A percentile compares a stretch with the other conserved stretches of the same genome.
phyloP scores from a whole-genome alignment of 108 stramenopile genomes.

The Cyclotella choctawhatcheeana region DNA sequence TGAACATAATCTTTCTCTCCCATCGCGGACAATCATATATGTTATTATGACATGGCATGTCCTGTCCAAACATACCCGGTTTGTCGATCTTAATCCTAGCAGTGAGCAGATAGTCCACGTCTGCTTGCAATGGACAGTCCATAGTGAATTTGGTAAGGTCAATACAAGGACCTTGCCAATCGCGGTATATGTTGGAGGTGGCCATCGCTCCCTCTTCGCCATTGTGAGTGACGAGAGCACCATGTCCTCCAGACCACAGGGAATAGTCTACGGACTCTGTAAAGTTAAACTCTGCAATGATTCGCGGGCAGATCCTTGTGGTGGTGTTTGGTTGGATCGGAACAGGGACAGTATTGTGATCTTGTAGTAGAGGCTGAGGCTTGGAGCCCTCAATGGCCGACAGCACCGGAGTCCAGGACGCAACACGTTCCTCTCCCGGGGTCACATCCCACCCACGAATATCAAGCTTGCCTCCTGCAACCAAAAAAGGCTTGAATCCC shows the following conservation, averaged over 20 bases:
- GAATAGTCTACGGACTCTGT: constrained; percentile 24
- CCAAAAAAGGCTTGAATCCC: constrained; percentile 65
- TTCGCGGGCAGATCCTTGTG: constrained; percentile 28
- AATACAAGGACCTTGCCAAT: constrained; percentile 33
- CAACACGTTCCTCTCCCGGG: neutral
- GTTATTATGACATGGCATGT: constrained; percentile 33
- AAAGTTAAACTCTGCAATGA: constrained; percentile 34
- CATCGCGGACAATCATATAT: constrained; percentile 26
- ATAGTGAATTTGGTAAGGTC: constrained; percentile 24
- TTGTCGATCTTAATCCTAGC: constrained; percentile 52
- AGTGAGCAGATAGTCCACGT: constrained; percentile 50
- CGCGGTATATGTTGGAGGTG: neutral
- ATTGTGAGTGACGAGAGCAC: constrained; percentile 17
- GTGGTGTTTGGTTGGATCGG: constrained; percentile 15
- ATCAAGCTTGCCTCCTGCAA: constrained; percentile 68
- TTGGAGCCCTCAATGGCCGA: constrained; percentile 21
- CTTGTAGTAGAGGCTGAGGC: constrained; percentile 19
- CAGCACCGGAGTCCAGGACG: constrained; percentile 39
- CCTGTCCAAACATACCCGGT: constrained; percentile 15
- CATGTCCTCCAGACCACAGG: constrained; percentile 47
- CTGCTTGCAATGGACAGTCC: constrained; percentile 34
- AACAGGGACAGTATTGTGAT: neutral
- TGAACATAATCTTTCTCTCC: constrained; percentile 25
- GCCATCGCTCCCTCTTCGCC: constrained; percentile 20
- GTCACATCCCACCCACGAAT: constrained; percentile 48